Evolutionary conservation across 1,284 basidiomycete species (phyloP).

Genomic region (Cryptococcus neoformans): DNA sequence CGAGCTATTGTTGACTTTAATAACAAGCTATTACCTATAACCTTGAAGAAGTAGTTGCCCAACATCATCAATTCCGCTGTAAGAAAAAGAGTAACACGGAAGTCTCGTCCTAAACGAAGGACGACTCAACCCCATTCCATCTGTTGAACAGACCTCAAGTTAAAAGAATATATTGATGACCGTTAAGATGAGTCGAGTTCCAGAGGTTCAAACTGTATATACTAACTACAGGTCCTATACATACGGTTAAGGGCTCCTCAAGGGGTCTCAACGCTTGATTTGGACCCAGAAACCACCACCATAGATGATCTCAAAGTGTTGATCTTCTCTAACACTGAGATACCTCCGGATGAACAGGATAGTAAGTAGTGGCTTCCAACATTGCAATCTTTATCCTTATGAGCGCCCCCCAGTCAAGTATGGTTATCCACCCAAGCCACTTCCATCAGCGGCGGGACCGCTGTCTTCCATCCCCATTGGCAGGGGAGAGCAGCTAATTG

Average conservation of each 20-base stretch:
- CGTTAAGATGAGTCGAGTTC: too few relatives aligned
- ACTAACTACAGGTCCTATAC: constrained; percentile 11
- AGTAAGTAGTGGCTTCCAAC: constrained; percentile 53
- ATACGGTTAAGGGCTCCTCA: constrained; percentile 74
- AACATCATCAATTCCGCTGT: too few relatives aligned
- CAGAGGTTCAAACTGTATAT: too few relatives aligned
- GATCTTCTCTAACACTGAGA: constrained; percentile 64
- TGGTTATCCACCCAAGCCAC: constrained; percentile 73
- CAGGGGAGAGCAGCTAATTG: constrained; percentile 77
- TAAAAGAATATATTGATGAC: too few relatives aligned
- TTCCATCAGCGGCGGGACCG: constrained; percentile 68
- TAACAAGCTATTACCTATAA: too few relatives aligned
- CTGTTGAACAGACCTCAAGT: too few relatives aligned
- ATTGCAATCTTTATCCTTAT: neutral
- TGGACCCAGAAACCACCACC: constrained; percentile 56
- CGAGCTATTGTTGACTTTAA: too few relatives aligned
- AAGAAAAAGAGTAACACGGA: too few relatives aligned
- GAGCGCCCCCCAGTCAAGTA: constrained; percentile 62
- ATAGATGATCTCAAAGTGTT: constrained; percentile 69
- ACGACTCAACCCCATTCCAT: too few relatives aligned
- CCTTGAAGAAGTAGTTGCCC: too few relatives aligned
- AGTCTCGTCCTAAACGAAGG: too few relatives aligned
- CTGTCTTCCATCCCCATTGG: constrained; percentile 71
- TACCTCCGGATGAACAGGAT: constrained; percentile 70
- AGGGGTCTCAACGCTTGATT: constrained; percentile 71